Evolutionary conservation across 768 basidiomycete genomes (phyloP), one percentile per base, ranked within the genome.

Genomic region (Leccinum boreale): DNA sequence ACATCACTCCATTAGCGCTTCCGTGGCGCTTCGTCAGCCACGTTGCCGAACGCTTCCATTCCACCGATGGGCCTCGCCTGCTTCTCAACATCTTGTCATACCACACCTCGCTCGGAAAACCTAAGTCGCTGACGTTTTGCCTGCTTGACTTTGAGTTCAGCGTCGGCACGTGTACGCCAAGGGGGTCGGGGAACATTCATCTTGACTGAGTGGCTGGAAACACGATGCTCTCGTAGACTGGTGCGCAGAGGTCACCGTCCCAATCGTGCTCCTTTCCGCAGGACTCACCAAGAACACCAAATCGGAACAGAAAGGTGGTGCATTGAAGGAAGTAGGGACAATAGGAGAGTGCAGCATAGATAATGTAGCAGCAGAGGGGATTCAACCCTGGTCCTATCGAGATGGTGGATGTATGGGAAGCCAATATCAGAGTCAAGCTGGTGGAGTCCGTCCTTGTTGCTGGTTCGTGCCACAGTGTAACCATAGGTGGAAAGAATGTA

Each of bases 141-240:
- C 36, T 36, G 17, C 17, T 36, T 36, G 17, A 17, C 17, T 17
- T 36, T 2, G 1, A 36, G 2, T 36, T 36, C 36, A 17, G 9
- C 36, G 36, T 36, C 36, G 17, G 36, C 36, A 15, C 15, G 5
- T 36, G 17, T 17, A 17, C 33, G 36, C 36, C 49, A 94, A 96
- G 66, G 86, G 83, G 1, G 72, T 97, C 45, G 79, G 85, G 3
- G 94, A 98, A 31, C 80, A 4, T 96, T 83, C 73, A 73, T 92
- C 29, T 78, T 96, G 21, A 85, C 85, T 1, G 93, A 94, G 65
- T 94, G 90, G 85, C 83, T 94, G 26, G 8, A 28, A 28, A 9
- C 0, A 28, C 26, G 26, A 28, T 28, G 26, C 26, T 28, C 26
- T 28, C 26, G 26, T 28, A 28, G 8, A 28, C 8, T 28, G 26